These are phyloP conservation scores for Silene conica DNA, from an alignment of 148 eudicot genomes.

Conservation along the genomic window DNA sequence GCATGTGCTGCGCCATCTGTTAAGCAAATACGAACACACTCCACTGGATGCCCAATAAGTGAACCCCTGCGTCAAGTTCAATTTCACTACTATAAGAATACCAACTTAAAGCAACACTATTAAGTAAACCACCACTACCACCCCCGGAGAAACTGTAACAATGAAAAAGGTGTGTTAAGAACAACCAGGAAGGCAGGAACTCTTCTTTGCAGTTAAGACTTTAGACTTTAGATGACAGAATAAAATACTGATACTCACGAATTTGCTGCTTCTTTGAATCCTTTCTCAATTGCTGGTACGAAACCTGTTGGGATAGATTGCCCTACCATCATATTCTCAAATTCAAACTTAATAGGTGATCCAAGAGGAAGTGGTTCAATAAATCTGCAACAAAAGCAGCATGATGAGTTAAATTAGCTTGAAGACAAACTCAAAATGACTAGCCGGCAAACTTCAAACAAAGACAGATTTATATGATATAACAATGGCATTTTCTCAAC, in stretches of 20 bases:
- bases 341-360: slow-evolving; percentile 80
- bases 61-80: slow-evolving; percentile 60
- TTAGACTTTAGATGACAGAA: slow-evolving; percentile 1
- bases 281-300: slow-evolving; percentile 96
- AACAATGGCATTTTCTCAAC: neutral
- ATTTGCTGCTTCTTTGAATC: slow-evolving; percentile 95
- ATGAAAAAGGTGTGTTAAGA: neutral
- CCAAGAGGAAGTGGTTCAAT: slow-evolving; percentile 87
- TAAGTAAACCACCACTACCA: neutral
- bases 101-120: neutral
- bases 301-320: slow-evolving; percentile 90
- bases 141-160: neutral
- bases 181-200: neutral
- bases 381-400: slow-evolving; percentile 43
- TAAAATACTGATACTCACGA: slow-evolving; percentile 51
- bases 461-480: neutral
- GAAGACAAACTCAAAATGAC: neutral
- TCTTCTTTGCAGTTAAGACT: neutral
- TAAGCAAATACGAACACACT: slow-evolving; percentile 63
- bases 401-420: slow-evolving; percentile 3
- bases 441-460: neutral
- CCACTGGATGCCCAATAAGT: slow-evolving; percentile 93
- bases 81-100: slow-evolving; percentile 7
- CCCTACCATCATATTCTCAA: slow-evolving; percentile 83
- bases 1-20: slow-evolving; percentile 98